Base-by-base conservation (phyloP, 2,329 filamentous ascomycete genomes). In the Xylaria sp. region DNA sequence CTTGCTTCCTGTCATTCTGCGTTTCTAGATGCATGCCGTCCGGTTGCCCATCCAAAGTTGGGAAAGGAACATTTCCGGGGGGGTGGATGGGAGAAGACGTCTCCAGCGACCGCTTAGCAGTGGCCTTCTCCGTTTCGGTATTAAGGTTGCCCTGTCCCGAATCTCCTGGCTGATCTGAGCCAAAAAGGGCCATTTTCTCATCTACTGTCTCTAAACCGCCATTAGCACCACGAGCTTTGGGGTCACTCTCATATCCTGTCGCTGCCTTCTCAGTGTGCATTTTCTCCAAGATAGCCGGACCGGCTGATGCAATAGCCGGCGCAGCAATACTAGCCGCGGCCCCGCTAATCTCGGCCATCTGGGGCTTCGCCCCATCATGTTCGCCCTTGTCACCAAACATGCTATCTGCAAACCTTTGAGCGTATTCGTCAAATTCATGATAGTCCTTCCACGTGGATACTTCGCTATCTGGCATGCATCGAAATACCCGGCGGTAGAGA, bases 381-480 rank as follows among this genome's bases (percentile, higher is more conserved):
- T 84, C 87, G 78, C 74, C 83, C 78, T 83, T 93, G 79, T 74
- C 86, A 80, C 82, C 82, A 56, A 84, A 84, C 84, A 88, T 87
- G 76, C 82, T 87, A 73, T 91, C 90, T 64, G 88, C 87, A 83
- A 99, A 97, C 53, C 90, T 88, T 72, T 91, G 89, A 20, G 87
- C 86, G 78, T 97, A 98, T 4, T 89, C 86, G 62, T 88, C 85
- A 76, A 92, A 97, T 72, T 97, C 91, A 70, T 93, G 91, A 80
- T 99, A 99, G 71, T 97, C 92, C 72, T 92, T 90, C 96, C 96
- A 99, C 50, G 92, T 95, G 71, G 89, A 91, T 30, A 97, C 96
- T 76, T 97, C 93, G 60, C 90, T 97, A 78, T 99, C 96, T 1
- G 96, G 96, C 92, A 97, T 97, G 80, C 94, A 97, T 55, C 94